Percentiles rank a stretch among this genome's conserved stretches.
phyloP scores from a whole-genome alignment of 2,329 filamentous ascomycete species.

The Lasiodiplodia sp. region DNA sequence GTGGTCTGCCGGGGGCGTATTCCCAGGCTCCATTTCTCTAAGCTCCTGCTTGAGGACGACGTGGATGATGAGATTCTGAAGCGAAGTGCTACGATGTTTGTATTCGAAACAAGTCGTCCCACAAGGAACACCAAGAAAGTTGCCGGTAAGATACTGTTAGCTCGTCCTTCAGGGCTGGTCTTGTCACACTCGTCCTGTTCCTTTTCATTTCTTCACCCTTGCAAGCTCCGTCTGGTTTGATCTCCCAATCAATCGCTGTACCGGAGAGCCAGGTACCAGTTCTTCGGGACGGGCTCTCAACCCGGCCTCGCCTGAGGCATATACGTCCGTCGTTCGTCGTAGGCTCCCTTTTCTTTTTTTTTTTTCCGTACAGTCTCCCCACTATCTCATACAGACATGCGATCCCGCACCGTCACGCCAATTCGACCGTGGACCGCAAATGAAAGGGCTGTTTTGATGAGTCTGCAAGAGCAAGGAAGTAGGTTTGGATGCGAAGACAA shows the following conservation, averaged over 20 bases:
- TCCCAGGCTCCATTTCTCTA: neutral
- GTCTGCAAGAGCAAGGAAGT: constrained; percentile 13
- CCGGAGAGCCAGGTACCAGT: neutral
- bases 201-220: neutral
- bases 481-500: neutral
- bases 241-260: neutral
- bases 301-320: neutral
- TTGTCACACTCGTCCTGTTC: neutral
- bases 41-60: neutral
- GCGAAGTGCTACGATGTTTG: neutral
- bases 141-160: neutral
- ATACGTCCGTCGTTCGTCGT: neutral
- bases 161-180: neutral
- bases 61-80: neutral
- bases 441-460: neutral
- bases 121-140: neutral
- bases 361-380: neutral
- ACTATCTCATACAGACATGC: neutral
- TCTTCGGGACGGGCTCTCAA: neutral
- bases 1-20: neutral
- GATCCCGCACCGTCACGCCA: neutral
- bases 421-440: neutral
- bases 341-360: neutral
- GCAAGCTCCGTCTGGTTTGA: neutral
- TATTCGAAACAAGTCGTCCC: constrained; percentile 1